phyloP scores from a whole-genome alignment of 176 grass and related monocot genomes.

The Oryza glumipatula region DNA sequence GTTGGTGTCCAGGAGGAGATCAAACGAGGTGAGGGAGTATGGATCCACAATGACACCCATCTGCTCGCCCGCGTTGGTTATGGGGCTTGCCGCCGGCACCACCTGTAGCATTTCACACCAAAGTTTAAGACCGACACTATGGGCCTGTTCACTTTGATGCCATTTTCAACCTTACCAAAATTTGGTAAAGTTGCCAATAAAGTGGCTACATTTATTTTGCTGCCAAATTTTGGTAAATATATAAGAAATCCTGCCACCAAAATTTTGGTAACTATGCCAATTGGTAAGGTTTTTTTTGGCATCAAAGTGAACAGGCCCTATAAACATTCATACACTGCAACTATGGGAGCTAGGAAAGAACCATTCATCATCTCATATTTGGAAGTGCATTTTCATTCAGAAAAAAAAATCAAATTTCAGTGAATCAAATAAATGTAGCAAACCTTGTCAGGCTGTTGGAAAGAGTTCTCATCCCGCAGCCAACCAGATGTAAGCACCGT shows the following conservation, averaged over 20 bases:
- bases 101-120: constrained; percentile 59
- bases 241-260: no score
- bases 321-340: not conserved
- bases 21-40: constrained; percentile 79
- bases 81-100: constrained; percentile 52
- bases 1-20: constrained; percentile 47
- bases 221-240: no score
- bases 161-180: no score
- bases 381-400: not conserved
- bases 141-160: no score
- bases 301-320: not conserved
- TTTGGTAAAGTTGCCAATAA: no score
- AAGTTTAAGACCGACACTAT: constrained; percentile 12
- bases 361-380: constrained; percentile 8
- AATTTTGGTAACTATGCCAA: no score
- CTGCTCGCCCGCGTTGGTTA: constrained; percentile 60
- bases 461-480: constrained; percentile 87
- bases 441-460: constrained; percentile 88
- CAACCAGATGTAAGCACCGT: constrained; percentile 75
- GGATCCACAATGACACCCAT: constrained; percentile 62
- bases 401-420: not conserved
- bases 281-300: no score
- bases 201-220: no score
- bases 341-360: not conserved
- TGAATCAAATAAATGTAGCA: constrained; percentile 17